Evolutionary conservation across 352 stramenopile genomes (phyloP).

Genomic region (Thalassiosira mediterranea): DNA sequence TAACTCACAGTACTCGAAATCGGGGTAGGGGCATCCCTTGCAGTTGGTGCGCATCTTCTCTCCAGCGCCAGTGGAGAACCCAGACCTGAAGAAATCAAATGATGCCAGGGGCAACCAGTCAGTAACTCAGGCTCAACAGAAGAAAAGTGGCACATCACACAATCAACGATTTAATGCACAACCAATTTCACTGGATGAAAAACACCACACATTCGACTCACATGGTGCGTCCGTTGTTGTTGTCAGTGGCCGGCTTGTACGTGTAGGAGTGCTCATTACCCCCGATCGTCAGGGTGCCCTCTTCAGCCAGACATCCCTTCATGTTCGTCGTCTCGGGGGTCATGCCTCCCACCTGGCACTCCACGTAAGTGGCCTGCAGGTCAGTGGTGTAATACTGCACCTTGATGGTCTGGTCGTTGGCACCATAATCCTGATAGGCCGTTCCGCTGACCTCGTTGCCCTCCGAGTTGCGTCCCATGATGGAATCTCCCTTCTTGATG

Average conservation of each 20-base stretch:
- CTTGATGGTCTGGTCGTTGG: conserved; percentile 32
- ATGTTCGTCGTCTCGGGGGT: conserved; percentile 15
- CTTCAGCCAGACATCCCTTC: conserved; percentile 13
- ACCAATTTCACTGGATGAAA: too few species aligned
- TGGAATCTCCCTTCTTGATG: conserved; percentile 26
- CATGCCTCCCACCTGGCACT: conserved; percentile 69
- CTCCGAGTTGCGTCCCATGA: conserved; percentile 40
- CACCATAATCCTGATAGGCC: conserved; percentile 34
- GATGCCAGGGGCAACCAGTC: too few species aligned
- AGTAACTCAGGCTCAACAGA: too few species aligned
- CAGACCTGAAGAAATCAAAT: too few species aligned
- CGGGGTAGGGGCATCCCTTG: conserved; percentile 56
- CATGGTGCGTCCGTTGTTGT: conserved; percentile 60
- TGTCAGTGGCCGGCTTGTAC: conserved; percentile 48
- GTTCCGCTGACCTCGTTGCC: conserved; percentile 47
- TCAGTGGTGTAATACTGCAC: conserved; percentile 58
- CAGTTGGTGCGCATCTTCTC: conserved; percentile 55
- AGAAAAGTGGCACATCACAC: too few species aligned
- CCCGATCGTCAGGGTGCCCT: conserved; percentile 39
- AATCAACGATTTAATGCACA: too few species aligned
- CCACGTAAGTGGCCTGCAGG: conserved; percentile 55
- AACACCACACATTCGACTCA: too few species aligned
- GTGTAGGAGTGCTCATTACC: conserved; percentile 46
- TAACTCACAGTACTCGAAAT: conserved; percentile 70
- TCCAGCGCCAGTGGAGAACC: conserved; percentile 52